phyloP scores from a whole-genome alignment of 345 rosid genomes.

The Brassica juncea region DNA sequence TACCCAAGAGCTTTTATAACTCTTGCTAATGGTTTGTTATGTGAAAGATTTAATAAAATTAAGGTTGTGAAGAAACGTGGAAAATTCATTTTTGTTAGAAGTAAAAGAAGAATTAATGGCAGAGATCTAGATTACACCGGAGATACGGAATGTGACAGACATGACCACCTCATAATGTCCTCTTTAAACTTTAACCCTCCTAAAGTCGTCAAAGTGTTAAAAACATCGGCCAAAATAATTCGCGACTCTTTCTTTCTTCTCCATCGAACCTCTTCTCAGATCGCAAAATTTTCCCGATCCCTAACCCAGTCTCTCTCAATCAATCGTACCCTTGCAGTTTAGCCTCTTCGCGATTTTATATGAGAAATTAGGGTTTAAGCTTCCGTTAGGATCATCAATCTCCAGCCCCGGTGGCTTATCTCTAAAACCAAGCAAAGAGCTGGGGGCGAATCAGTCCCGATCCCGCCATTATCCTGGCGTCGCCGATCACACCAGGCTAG shows the following conservation, averaged over 20 bases:
- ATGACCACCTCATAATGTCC: conserved; percentile 11
- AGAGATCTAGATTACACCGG: conserved; percentile 14
- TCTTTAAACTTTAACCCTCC: background rate
- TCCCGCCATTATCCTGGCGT: conserved; percentile 67
- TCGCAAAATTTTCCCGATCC: conserved; percentile 7
- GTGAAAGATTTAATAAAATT: background rate
- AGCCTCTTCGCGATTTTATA: conserved; percentile 7
- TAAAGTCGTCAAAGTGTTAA: conserved; percentile 28
- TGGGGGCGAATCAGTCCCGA: conserved; percentile 97
- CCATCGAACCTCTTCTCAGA: conserved; percentile 3
- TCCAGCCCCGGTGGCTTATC: conserved; percentile 38
- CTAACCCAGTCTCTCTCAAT: background rate
- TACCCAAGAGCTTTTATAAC: no score
- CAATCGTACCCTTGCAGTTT: background rate
- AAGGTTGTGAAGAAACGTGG: background rate
- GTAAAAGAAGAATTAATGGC: background rate
- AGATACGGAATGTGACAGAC: conserved; percentile 24
- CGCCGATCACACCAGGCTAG: conserved; percentile 55
- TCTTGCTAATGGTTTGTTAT: background rate
- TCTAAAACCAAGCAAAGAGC: conserved; percentile 50
- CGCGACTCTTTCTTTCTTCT: conserved; percentile 19
- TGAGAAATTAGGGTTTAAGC: conserved; percentile 43
- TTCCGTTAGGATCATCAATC: background rate
- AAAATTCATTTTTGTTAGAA: background rate
- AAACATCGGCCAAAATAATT: conserved; percentile 14